Conservation (phyloP, 805 yeast genomes). For the Wickerhamiella bombiphila region DNA sequence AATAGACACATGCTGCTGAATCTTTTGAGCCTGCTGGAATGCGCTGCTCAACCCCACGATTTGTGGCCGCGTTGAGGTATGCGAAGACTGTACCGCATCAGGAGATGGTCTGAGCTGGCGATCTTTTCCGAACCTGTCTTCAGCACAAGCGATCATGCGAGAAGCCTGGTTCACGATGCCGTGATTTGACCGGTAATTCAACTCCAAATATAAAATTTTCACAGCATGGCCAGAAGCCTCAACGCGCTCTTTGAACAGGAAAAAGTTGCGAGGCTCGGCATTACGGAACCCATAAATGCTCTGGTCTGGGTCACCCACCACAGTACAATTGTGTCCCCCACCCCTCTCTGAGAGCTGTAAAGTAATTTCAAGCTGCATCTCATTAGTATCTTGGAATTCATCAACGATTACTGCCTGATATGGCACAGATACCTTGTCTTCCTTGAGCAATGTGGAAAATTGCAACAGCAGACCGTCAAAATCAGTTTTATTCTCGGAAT, state of each 20-base stretch:
- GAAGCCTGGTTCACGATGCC: constrained; percentile 54
- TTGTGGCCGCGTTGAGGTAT: background rate
- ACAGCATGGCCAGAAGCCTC: constrained; percentile 23
- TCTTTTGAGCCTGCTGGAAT: background rate
- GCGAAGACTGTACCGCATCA: constrained; percentile 24
- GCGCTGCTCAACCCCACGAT: background rate
- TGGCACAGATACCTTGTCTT: constrained; percentile 29
- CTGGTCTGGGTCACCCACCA: constrained; percentile 96
- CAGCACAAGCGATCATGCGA: constrained; percentile 11
- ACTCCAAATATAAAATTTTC: constrained; percentile 33
- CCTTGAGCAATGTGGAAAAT: constrained; percentile 34
- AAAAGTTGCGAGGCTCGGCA: constrained; percentile 58
- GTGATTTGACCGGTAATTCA: constrained; percentile 71
- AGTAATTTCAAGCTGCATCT: constrained; percentile 58
- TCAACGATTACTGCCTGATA: constrained; percentile 70
- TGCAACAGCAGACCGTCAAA: constrained; percentile 69
- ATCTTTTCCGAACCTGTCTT: constrained; percentile 2
- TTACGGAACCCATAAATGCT: constrained; percentile 80
- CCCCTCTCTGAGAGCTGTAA: constrained; percentile 29
- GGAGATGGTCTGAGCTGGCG: constrained; percentile 34
- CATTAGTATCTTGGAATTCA: constrained; percentile 88
- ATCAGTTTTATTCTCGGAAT: constrained; percentile 37
- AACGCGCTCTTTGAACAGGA: constrained; percentile 33
- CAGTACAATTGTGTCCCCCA: constrained; percentile 37
- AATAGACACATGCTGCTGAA: constrained; percentile 37